phyloP scores from a whole-genome alignment of 805 yeast genomes.

The Saccharomyces cerevisiae region DNA sequence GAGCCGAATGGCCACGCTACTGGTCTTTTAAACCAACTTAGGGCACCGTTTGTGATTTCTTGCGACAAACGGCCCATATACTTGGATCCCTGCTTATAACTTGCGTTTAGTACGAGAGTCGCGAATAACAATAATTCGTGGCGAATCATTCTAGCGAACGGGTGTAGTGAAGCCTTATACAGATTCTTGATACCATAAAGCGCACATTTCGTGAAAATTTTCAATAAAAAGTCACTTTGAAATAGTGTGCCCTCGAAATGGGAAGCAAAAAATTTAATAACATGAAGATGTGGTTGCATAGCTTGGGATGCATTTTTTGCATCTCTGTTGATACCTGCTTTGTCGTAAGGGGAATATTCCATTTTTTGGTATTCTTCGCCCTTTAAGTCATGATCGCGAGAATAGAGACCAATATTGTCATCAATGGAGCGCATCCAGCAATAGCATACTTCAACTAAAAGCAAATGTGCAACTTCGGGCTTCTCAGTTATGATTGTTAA shows the following conservation, averaged over 20 bases:
- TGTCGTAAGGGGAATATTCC: slow-evolving; percentile 86
- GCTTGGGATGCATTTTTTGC: slow-evolving; percentile 42
- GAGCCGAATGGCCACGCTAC: slow-evolving; percentile 78
- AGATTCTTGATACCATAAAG: slow-evolving; percentile 47
- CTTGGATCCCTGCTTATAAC: slow-evolving; percentile 41
- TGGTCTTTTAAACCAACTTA: slow-evolving; percentile 68
- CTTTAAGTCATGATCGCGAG: slow-evolving; percentile 43
- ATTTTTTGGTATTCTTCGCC: slow-evolving; percentile 60
- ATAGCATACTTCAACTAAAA: slow-evolving; percentile 60
- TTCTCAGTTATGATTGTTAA: slow-evolving; percentile 63
- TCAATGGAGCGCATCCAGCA: slow-evolving; percentile 63
- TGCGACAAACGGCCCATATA: slow-evolving; percentile 36
- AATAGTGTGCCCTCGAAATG: slow-evolving; percentile 72
- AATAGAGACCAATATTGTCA: slow-evolving; percentile 55
- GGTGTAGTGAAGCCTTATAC: slow-evolving; percentile 64
- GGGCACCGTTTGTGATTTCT: slow-evolving; percentile 52
- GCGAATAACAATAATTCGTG: slow-evolving; percentile 68
- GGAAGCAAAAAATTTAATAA: slow-evolving; percentile 62
- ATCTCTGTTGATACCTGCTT: slow-evolving; percentile 43
- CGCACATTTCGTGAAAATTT: slow-evolving; percentile 56
- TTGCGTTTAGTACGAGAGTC: slow-evolving; percentile 52
- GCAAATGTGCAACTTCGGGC: slow-evolving; percentile 45
- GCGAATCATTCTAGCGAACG: slow-evolving; percentile 66
- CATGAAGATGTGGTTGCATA: slow-evolving; percentile 58
- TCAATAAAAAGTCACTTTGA: slow-evolving; percentile 61